These are phyloP conservation scores for Coelastrella sp. DNA, from an alignment of 139 green algal species.

Conservation along the genomic window DNA sequence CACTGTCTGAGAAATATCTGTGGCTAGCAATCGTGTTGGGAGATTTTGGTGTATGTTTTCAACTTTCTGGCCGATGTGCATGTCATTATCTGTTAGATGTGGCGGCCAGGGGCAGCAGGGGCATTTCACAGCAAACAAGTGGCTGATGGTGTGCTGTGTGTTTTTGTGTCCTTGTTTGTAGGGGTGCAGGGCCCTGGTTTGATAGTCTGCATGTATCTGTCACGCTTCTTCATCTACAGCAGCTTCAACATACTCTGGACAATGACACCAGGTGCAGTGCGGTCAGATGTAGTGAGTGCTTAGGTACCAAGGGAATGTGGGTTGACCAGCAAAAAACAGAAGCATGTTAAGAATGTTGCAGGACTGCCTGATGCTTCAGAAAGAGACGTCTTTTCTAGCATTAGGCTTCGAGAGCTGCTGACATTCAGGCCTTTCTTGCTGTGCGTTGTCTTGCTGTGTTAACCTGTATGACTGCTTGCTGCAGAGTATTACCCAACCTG, in stretches of 20 bases:
- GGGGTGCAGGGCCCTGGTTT: neutral
- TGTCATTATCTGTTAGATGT: too few relatives aligned
- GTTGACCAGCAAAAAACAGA: too few relatives aligned
- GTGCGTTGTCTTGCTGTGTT: too few relatives aligned
- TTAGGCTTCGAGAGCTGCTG: neutral
- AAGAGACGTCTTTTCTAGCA: neutral
- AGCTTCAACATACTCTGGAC: conserved; percentile 76
- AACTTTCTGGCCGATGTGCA: too few relatives aligned
- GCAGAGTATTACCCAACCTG: conserved; percentile 40
- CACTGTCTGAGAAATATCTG: too few relatives aligned
- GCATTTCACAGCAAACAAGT: too few relatives aligned
- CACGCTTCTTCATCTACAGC: conserved; percentile 62
- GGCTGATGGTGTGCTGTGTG: too few relatives aligned
- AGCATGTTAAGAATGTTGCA: neutral
- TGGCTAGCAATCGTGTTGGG: too few relatives aligned
- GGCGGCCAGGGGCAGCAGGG: too few relatives aligned
- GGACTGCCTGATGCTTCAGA: neutral
- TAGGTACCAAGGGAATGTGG: too few relatives aligned
- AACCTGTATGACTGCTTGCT: neutral
- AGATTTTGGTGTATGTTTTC: too few relatives aligned
- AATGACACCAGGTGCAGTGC: conserved; percentile 63
- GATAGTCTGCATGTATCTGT: conserved; percentile 50
- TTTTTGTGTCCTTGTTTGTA: neutral
- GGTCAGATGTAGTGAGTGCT: too few relatives aligned
- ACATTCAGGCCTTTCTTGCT: neutral